phyloP scores from a whole-genome alignment of 164 flowering plant genomes.

The Dillenia suffruticosa region DNA sequence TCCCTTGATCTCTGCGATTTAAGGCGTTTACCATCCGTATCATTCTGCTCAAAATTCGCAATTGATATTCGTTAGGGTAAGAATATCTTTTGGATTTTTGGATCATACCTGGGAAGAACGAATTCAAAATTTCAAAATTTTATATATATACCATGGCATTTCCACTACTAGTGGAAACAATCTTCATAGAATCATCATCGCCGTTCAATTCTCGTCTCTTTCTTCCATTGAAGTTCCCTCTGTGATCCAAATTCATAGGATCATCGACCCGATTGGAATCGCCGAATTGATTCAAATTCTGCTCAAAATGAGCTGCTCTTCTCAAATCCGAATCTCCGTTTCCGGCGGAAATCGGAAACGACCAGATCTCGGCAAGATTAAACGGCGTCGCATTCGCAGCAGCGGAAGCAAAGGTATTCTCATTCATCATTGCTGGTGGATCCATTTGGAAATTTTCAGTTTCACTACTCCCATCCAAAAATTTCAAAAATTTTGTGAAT shows the following conservation, averaged over 20 bases:
- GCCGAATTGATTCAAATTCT: constrained; percentile 22
- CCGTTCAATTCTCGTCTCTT: constrained; percentile 7
- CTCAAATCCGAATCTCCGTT: constrained; percentile 23
- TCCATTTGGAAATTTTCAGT: constrained; percentile 27
- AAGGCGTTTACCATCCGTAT: constrained; percentile 33
- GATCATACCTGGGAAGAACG: too few species aligned
- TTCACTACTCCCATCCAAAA: too few species aligned
- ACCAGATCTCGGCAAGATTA: constrained; percentile 59
- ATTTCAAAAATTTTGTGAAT: too few species aligned
- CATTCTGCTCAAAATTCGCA: constrained; percentile 27
- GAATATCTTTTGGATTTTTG: too few species aligned
- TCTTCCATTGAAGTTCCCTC: background rate
- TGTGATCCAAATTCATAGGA: too few species aligned
- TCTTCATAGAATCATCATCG: constrained; percentile 28
- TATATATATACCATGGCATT: constrained; percentile 25
- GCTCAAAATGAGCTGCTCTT: constrained; percentile 17
- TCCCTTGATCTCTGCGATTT: constrained; percentile 29
- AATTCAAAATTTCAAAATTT: background rate
- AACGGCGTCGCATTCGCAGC: constrained; percentile 12
- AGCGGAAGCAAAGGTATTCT: constrained; percentile 10
- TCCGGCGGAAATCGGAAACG: constrained; percentile 24
- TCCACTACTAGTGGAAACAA: constrained; percentile 30
- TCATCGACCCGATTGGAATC: too few species aligned
- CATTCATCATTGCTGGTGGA: constrained; percentile 39
- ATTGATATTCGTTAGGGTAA: too few species aligned